Conservation (phyloP, 2,329 filamentous ascomycete species). For the Kalaharituber pfeilii region DNA sequence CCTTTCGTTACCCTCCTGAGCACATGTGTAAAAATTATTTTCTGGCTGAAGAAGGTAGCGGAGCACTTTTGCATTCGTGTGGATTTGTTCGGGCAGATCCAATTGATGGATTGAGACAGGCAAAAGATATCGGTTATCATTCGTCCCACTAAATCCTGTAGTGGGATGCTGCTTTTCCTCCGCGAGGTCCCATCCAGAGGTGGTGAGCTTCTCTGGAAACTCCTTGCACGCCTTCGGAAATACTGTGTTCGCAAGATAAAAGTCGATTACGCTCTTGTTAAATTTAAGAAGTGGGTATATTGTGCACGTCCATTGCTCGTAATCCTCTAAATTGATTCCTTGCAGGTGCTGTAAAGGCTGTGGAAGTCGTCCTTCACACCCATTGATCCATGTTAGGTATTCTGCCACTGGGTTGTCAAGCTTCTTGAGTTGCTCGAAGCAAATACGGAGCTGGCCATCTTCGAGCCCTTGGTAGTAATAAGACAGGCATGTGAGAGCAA, state of each 20-base stretch:
- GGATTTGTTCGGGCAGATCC: constrained; percentile 38
- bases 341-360: constrained; percentile 26
- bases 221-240: constrained; percentile 49
- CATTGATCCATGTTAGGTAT: constrained; percentile 37
- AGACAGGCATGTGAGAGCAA: constrained; percentile 45
- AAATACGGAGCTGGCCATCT: constrained; percentile 33
- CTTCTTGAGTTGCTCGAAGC: constrained; percentile 35
- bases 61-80: constrained; percentile 48
- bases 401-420: constrained; percentile 40
- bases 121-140: constrained; percentile 43
- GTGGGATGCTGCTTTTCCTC: constrained; percentile 28
- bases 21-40: constrained; percentile 33
- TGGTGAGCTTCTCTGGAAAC: constrained; percentile 44
- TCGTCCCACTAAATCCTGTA: constrained; percentile 56
- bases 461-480: constrained; percentile 49
- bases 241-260: constrained; percentile 45
- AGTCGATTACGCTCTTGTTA: constrained; percentile 37
- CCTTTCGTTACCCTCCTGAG: constrained; percentile 9
- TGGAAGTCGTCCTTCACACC: constrained; percentile 29
- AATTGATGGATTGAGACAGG: constrained; percentile 45
- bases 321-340: constrained; percentile 32
- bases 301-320: constrained; percentile 30
- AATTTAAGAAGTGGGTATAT: constrained; percentile 37
- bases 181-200: constrained; percentile 48
- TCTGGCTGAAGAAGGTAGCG: constrained; percentile 38